A percentile compares a stretch with the other conserved stretches of the same genome.
Evolutionary conservation across 2,329 filamentous ascomycete genomes (phyloP).

Genomic region (Pseudocercospora musae): DNA sequence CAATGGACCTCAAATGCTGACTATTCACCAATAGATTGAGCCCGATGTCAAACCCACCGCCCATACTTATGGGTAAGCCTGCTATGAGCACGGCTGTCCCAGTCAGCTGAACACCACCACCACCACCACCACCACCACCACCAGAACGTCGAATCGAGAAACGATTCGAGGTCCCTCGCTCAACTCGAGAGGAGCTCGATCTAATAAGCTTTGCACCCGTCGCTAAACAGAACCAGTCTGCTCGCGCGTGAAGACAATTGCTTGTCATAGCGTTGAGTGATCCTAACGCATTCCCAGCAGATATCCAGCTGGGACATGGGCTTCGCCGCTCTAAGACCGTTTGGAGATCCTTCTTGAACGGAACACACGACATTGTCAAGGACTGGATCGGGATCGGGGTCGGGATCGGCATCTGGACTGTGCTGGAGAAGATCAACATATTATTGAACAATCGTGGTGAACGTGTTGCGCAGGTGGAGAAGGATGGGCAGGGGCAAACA

Average conservation of each 20-base stretch:
- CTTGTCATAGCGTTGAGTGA: neutral
- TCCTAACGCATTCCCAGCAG: neutral
- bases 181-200: neutral
- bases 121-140: neutral
- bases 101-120: neutral
- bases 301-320: neutral
- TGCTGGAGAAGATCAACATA: neutral
- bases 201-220: neutral
- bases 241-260: neutral
- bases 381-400: neutral
- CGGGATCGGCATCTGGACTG: neutral
- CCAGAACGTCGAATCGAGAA: neutral
- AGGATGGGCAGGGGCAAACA: neutral
- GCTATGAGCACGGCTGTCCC: neutral
- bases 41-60: conserved; percentile 6
- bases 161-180: neutral
- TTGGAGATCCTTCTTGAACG: neutral
- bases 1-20: neutral
- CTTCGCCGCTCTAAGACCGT: neutral
- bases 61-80: conserved; percentile 13
- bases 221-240: conserved; percentile 1
- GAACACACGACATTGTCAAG: neutral
- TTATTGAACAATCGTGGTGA: neutral
- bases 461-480: neutral
- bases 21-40: conserved; percentile 5